Base-by-base conservation (phyloP, 108 stramenopile genomes). In the Cyclotella atomus region DNA sequence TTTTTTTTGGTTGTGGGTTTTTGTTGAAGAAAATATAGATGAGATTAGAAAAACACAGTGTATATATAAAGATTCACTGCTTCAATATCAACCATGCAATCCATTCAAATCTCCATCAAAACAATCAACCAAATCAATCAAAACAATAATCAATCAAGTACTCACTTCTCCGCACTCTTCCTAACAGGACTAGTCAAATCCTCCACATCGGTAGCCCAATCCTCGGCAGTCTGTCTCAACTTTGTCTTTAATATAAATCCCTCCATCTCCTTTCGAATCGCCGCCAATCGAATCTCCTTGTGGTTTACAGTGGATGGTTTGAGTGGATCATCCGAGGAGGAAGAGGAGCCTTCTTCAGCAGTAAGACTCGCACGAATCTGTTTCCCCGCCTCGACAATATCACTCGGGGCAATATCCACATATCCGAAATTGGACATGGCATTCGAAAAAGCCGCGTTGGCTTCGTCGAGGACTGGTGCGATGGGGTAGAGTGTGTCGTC, bases 401-500 rank as follows among this genome's bases (percentile, higher is more conserved):
- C 94, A 43, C 67, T 60, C 8, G 94, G 89, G 50, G 78, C 65
- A 33, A 95, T 77, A 29, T 65, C 77, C 6, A 65, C 57, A 50
- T 89, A 95, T 52, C 91, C 91, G 67, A 80, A 95, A 41, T 83
- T 73, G 36, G 81, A 74, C 91, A 95, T 92, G 78, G 91, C 90
- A n/a, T 49, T 66, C 10, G 87, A 88, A 82, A 95, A 95, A 32
- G 83, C 88, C 47, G 77, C 77, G 64, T 95, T 95, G 27, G 95
- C 95, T 61, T 89, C 91, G 5, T 83, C 70, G 27, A 93, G 66
- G 1, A 93, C 89, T 17, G 83, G 78, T 10, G 35, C 83, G 63
- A 91, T 85, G 33, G 95, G 92, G 66, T 90, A 96, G 27, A 96
- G 78, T 35, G 91, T 90, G 67, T 96, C 95, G 64, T 96, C 95